These are phyloP conservation scores for Euphorbia lathyris DNA, from an alignment of 345 rosid species.

Conservation along the genomic window DNA sequence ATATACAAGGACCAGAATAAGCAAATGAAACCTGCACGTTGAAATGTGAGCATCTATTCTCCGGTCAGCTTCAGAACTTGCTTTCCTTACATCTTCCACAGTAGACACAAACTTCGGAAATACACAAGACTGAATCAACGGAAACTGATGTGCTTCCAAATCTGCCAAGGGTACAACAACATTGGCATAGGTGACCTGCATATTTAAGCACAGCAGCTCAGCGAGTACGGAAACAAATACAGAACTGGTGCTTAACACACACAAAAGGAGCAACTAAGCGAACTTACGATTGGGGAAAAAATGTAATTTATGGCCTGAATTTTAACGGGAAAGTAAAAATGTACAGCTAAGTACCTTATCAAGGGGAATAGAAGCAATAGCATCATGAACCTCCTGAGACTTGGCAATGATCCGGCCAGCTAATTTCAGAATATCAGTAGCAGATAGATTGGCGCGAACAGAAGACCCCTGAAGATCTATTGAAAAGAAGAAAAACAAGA, in stretches of 20 bases:
- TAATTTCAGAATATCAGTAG: slow-evolving; percentile 64
- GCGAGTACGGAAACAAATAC: not conserved
- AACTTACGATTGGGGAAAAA: not conserved
- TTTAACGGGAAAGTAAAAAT: not conserved
- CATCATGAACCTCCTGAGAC: slow-evolving; percentile 69
- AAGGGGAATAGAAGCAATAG: slow-evolving; percentile 71
- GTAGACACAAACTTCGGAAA: slow-evolving; percentile 67
- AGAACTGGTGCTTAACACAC: too few species aligned
- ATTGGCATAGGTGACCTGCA: slow-evolving; percentile 73
- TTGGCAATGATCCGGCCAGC: slow-evolving; percentile 57
- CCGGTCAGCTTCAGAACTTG: slow-evolving; percentile 77
- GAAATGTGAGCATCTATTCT: slow-evolving; percentile 60
- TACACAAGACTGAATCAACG: slow-evolving; percentile 73
- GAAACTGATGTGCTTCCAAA: slow-evolving; percentile 66
- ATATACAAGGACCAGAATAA: not conserved
- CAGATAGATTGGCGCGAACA: slow-evolving; percentile 62
- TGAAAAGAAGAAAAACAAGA: slow-evolving; percentile 10
- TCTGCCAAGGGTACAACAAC: slow-evolving; percentile 69
- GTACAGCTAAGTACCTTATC: slow-evolving; percentile 50
- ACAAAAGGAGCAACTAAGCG: not conserved
- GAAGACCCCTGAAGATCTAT: slow-evolving; percentile 69
- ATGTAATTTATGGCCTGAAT: not conserved
- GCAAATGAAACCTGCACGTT: slow-evolving; percentile 59
- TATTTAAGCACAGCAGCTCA: slow-evolving; percentile 11
- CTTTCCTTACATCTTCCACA: slow-evolving; percentile 56